Percentiles rank a stretch among this genome's conserved stretches.
Conservation (phyloP, 371 early-diverging fungal species). For the Cladochytrium tenue region DNA sequence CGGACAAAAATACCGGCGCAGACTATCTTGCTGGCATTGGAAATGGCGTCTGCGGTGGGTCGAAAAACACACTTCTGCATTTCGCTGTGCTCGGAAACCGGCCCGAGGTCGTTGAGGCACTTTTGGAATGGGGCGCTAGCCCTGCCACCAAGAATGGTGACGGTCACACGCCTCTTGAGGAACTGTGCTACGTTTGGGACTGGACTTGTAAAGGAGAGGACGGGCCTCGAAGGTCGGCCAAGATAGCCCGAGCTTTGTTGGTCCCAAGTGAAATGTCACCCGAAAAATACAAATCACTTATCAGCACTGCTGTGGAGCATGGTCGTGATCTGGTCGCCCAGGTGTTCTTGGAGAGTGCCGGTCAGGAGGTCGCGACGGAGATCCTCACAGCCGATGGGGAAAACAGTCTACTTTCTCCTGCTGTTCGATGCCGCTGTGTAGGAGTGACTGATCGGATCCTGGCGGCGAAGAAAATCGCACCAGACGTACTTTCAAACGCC, state of each 20-base stretch:
- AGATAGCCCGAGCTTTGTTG: not conserved
- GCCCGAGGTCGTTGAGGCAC: not conserved
- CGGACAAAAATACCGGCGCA: not conserved
- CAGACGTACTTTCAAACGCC: not conserved
- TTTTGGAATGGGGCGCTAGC: not conserved
- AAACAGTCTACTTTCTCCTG: not conserved
- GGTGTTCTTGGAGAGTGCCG: not conserved
- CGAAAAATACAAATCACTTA: not conserved
- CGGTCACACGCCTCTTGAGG: not conserved
- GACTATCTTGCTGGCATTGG: not conserved
- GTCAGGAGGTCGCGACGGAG: not conserved
- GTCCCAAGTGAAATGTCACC: not conserved
- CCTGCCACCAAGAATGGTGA: not conserved
- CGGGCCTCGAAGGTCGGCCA: not conserved
- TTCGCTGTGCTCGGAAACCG: not conserved
- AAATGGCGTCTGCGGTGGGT: not conserved
- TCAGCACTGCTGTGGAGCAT: not conserved
- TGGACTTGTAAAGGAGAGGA: not conserved
- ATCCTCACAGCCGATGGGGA: not conserved
- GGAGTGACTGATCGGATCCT: not conserved
- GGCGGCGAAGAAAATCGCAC: not conserved
- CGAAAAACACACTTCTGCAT: not conserved
- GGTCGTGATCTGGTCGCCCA: not conserved
- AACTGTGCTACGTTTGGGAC: not conserved
- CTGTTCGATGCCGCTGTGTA: not conserved